Percentiles rank a stretch among this genome's conserved stretches.
phyloP scores from a whole-genome alignment of 805 yeast species.

The Cyberlindnera xylosilytica region DNA sequence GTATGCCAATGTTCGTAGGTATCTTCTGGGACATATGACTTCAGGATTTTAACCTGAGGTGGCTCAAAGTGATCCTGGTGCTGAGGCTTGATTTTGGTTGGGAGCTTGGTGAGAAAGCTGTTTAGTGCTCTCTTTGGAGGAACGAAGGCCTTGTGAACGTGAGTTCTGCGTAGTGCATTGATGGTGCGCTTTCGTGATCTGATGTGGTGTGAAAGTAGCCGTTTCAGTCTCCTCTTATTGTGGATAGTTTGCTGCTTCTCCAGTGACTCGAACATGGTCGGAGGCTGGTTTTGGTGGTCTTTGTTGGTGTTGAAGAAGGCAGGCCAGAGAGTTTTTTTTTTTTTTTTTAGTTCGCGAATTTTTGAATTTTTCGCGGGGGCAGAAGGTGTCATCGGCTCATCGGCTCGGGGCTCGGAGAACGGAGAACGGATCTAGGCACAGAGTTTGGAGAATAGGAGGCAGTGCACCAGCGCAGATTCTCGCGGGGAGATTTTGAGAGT shows the following conservation, averaged over 20 bases:
- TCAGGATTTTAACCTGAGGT: background rate
- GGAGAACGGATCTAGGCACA: too few species aligned
- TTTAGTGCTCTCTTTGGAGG: background rate
- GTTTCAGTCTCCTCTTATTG: background rate
- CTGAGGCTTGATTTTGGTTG: background rate
- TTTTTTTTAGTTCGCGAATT: too few species aligned
- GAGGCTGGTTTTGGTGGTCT: background rate
- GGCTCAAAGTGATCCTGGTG: background rate
- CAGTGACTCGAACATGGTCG: background rate
- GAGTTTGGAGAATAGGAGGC: too few species aligned
- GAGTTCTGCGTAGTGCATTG: background rate
- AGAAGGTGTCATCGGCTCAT: too few species aligned
- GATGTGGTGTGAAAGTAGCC: background rate
- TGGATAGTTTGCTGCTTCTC: too few species aligned
- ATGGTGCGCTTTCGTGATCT: background rate
- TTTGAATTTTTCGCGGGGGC: too few species aligned
- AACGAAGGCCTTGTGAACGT: background rate
- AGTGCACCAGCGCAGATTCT: too few species aligned
- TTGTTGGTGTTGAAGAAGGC: too few species aligned
- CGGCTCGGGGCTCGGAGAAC: too few species aligned
- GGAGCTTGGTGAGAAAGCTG: background rate
- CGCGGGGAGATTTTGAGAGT: too few species aligned
- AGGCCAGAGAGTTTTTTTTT: too few species aligned
- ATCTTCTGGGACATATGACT: conserved; percentile 14
- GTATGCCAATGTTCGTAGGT: conserved; percentile 26